Evolutionary conservation across 768 basidiomycete genomes (phyloP), one percentile per base, ranked within the genome.

Genomic region (Mycena chlorophos): DNA sequence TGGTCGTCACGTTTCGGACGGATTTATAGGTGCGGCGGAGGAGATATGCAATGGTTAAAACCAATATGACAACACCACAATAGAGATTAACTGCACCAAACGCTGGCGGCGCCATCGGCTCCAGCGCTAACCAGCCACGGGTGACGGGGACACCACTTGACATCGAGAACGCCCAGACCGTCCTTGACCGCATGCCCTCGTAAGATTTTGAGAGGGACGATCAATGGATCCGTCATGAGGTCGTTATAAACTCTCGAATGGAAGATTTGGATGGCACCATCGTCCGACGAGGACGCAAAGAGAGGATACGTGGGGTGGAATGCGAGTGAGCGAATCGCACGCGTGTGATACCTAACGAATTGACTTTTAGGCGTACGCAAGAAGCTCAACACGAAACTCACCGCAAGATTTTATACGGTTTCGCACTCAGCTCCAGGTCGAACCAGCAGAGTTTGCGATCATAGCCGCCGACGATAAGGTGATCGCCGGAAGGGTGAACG

Each of bases 401-500:
- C 94, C 93, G 84, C 64, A 99, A 75, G 52, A 97, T 85, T 75
- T 97, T 98, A 81, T 96, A 99, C 1, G 97, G 97, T 70, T 96
- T 97, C 60, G 91, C 89, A 63, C 89, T 92, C 52, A 99, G 84
- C 66, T 98, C 97, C 61, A 99, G 78, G 75, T 99, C 97, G 71
- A 98, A 98, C 97, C 97, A 99, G 70, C 94, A 95, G 16, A 99
- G 75, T 71, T 98, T 97, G 63, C 91, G 88, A 75, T 99, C 97
- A 71, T 98, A 98, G 45, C 93, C 93, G 56, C 97, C 97, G 48
- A 99, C 91, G 58, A 99, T 93, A 57, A 99, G 77, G 76, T 99
- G 94, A 66, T 98, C 95, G 26, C 93, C 93, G 49, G 89, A 88
- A 20, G 96, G 92, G 72, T 99, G 97, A 23, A 99, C 82, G 68